Percentiles rank a stretch among this genome's conserved stretches.
phyloP scores from a whole-genome alignment of 2,329 filamentous ascomycete species.

The Trichoderma afroharzianum region DNA sequence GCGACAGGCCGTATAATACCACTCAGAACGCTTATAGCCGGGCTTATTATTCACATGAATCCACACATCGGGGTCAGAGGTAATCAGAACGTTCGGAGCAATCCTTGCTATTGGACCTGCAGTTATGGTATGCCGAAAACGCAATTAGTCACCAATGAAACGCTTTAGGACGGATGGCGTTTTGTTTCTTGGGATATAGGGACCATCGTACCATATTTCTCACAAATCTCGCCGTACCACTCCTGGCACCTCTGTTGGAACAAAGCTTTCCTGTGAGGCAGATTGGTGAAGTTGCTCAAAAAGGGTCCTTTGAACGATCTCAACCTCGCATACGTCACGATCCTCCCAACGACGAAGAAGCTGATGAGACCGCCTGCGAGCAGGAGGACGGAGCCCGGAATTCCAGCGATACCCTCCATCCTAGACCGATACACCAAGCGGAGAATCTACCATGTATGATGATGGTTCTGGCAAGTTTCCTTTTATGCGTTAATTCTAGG shows the following conservation, averaged over 20 bases:
- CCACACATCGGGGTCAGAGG: conserved; percentile 46
- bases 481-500: not conserved
- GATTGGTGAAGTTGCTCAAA: conserved; percentile 22
- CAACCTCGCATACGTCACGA: conserved; percentile 19
- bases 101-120: conserved; percentile 27
- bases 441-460: not conserved
- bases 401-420: not conserved
- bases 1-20: conserved; percentile 44
- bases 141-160: not conserved
- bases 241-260: conserved; percentile 22
- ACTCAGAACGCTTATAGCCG: conserved; percentile 39
- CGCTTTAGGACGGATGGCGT: not conserved
- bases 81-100: conserved; percentile 47
- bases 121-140: not conserved
- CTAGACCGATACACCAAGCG: not conserved
- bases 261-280: conserved; percentile 26
- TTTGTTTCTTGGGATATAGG: not conserved
- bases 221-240: conserved; percentile 27
- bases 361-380: not conserved
- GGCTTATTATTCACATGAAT: conserved; percentile 40
- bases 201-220: conserved; percentile 26
- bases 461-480: not conserved
- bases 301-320: conserved; percentile 25
- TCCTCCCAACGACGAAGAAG: not conserved
- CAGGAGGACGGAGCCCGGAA: not conserved